Base-by-base conservation (phyloP, 2,329 filamentous ascomycete species). In the Paecilomyces sp. region DNA sequence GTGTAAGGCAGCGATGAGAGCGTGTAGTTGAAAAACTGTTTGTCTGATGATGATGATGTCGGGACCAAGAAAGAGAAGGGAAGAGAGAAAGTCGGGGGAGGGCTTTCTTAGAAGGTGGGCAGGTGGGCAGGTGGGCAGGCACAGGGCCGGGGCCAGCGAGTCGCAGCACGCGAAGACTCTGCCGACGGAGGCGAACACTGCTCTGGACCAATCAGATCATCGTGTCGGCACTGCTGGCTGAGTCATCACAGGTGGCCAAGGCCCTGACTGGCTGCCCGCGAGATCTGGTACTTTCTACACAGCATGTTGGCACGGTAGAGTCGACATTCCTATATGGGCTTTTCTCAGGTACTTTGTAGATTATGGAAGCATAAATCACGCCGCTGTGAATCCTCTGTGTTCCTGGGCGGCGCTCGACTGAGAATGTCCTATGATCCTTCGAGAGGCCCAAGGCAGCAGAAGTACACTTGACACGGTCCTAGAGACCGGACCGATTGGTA, bases 91-190 rank as follows among this genome's bases (percentile, higher is more conserved):
- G 58, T 64, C 41, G 41, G 41, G 31, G 67, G 68, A 74, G 68
- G 71, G 66, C 70, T 68, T 74, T 74, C 72, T 74, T 71, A 71
- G 68, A 18, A 47, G n/a, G 41, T 47, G 41, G 41, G 41, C 41
- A 47, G 41, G 41, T 47, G 41, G 41, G 41, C 41, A 47, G 41
- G 67, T 68, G 63, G 30, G 3, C 22, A 12, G 55, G 55, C 55
- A 50, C 69, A 66, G 69, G 55, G 18, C 41, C n/a, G n/a, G 41
- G 65, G 59, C 33, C 63, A 62, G 41, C 61, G 63, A 58, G 58
- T 57, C 54, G 28, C 15, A 22, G 15, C 3, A n/a, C 36, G 36
- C 18, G 31, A 47, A 47, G 41, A 47, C 41, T 47, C 41, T 47
- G 41, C 41, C 41, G 5, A 47, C n/a, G 41, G 41, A 47, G 41